Base-by-base conservation (phyloP, 805 yeast genomes). In the Ogataea parapolymorpha region DNA sequence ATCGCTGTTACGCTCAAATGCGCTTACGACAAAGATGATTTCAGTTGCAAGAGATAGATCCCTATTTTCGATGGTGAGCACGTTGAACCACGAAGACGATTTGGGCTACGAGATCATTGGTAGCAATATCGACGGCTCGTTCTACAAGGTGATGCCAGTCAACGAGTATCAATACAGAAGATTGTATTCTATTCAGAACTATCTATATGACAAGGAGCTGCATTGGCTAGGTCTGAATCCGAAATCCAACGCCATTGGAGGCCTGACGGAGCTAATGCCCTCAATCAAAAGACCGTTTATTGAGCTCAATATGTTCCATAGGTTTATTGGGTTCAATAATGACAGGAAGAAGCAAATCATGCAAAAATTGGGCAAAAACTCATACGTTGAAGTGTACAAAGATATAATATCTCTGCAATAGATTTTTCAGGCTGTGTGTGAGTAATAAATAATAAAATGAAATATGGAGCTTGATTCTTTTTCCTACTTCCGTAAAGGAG, bases 211-310 rank as follows among this genome's bases (percentile, higher is more conserved):
- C 41, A 85, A 85, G 50, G 85, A 84, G 42, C 70, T 69, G 27
- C 89, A 84, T 48, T 63, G 67, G 42, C 81, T 85, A 37, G 96
- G 97, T 0, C 66, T 93, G 49, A 93, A 91, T 58, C 95, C 96
- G 3, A 72, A 75, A 47, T 66, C 78, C 70, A 82, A 82, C 51
- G 63, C 86, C 29, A 60, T 76, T 24, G 74, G 74, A 3, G 58
- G 69, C 9, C 45, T 66, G 31, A 40, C 42, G n/a, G 48, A 63
- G 22, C 49, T 63, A 2, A 63, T 55, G 39, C 58, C 66, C 12
- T 67, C 65, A 24, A 71, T 74, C 12, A 65, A 71, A 38, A 77
- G 85, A 50, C 89, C 89, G 0, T 65, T 84, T 39, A 68, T 85
- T 39, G 91, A 85, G 51, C 75, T 73, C 48, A 79, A 75, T 30